Evolutionary conservation across 2,329 filamentous ascomycete species (phyloP), one percentile per base, ranked within the genome.

Genomic region (Chrysoporthe deuterocubensis): DNA sequence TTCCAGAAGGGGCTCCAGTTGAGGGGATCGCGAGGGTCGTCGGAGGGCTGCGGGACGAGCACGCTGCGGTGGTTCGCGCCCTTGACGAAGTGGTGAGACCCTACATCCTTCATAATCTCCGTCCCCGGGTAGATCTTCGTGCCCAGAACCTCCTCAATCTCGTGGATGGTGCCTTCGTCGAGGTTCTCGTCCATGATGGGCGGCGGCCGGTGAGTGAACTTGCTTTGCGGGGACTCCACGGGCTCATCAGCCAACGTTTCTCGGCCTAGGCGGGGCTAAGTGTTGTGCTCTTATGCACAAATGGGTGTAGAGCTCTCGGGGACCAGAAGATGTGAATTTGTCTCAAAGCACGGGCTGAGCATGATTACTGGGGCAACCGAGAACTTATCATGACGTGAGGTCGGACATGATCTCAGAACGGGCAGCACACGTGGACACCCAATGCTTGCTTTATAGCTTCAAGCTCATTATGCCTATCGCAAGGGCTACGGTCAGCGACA

Each of bases 61-160:
- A 85, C 80, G 4, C 84, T 81, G 26, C 81, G 82, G 44, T 81
- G 69, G 32, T 77, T 76, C n/a, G 34, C 40, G 37, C 74, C 73
- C 72, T 89, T 90, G 73, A 90, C 86, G 72, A 90, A 90, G 75
- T 90, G 88, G 76, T 89, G 86, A 1, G 80, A 79, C 26, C 86
- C 87, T 48, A 90, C 83, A 80, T 91, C 78, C 48, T 72, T 75
- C 79, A 81, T 81, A 66, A 80, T 77, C 74, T 81, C 79, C 4
- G 75, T 74, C 18, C 76, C 78, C 5, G 76, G 75, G 65, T 78
- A 78, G 72, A 79, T 78, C 64, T 73, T 76, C 64, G 71, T 79
- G 63, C 73, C 67, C 16, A 76, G 71, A 42, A 73, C 72, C 40
- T 73, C 69, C 71, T 69, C 70, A 37, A 72, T 57, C 70, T 72